Percentiles rank a stretch among this genome's conserved stretches.
Evolutionary conservation across 495 filamentous ascomycete species (phyloP).

Genomic region (Lepidopterella palustris): DNA sequence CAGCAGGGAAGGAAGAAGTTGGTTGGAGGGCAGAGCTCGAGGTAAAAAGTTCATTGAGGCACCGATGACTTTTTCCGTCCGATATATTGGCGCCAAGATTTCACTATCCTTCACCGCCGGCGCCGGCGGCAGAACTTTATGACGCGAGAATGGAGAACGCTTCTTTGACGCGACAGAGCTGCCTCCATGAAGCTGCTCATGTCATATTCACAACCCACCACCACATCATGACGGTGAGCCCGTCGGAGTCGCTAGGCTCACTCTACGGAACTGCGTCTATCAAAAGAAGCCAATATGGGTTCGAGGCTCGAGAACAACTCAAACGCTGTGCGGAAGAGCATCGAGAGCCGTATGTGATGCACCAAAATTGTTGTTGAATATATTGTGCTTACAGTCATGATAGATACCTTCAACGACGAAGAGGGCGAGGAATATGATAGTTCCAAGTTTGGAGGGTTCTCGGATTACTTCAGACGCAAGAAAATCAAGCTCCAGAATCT

Average conservation of each 20-base stretch:
- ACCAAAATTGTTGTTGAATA: not conserved
- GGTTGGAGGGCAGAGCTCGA: not conserved
- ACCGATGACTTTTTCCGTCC: not conserved
- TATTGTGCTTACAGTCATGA: not conserved
- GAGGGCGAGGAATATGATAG: slow-evolving; percentile 84
- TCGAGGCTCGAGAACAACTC: slow-evolving; percentile 72
- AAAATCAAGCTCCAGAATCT: slow-evolving; percentile 94
- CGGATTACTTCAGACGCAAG: slow-evolving; percentile 87
- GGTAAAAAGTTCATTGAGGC: not conserved
- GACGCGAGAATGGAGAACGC: too few relatives aligned
- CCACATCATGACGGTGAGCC: not conserved
- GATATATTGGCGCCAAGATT: not conserved
- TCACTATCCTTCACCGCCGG: not conserved
- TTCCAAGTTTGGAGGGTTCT: slow-evolving; percentile 80
- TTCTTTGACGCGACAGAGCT: not conserved
- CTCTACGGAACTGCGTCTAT: not conserved
- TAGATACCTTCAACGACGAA: slow-evolving; percentile 60
- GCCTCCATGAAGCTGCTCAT: not conserved
- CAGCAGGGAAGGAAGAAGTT: not conserved
- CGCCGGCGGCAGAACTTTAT: too few relatives aligned
- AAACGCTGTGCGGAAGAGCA: slow-evolving; percentile 70
- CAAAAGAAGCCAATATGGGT: slow-evolving; percentile 61
- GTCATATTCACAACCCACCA: not conserved
- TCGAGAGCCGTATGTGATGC: slow-evolving; percentile 54
- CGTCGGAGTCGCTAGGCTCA: not conserved